Evolutionary conservation across 495 filamentous ascomycete species (phyloP).

Genomic region (Podospora bellae-mahoneyi): DNA sequence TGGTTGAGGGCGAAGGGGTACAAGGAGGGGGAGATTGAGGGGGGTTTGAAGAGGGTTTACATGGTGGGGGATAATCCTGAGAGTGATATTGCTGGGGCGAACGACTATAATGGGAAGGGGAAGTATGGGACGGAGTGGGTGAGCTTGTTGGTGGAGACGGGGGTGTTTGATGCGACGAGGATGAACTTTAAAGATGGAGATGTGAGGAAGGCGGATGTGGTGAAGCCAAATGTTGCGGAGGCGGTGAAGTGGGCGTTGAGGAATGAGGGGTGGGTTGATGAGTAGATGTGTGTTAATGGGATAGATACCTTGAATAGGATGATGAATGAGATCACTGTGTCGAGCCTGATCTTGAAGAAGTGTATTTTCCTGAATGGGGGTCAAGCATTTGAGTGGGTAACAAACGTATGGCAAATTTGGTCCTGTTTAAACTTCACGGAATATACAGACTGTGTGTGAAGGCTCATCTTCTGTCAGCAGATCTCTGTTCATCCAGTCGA

Average conservation of each 20-base stretch:
- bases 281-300: background rate
- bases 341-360: background rate
- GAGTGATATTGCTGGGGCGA: slow-evolving; percentile 88
- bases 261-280: slow-evolving; percentile 36
- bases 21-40: slow-evolving; percentile 39
- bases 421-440: too few species aligned
- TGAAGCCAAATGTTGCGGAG: slow-evolving; percentile 60
- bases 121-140: slow-evolving; percentile 65
- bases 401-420: too few species aligned
- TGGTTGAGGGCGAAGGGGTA: slow-evolving; percentile 55
- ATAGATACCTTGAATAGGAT: background rate
- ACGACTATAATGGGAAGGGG: slow-evolving; percentile 59
- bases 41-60: slow-evolving; percentile 64
- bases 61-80: slow-evolving; percentile 99
- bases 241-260: slow-evolving; percentile 44
- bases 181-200: slow-evolving; percentile 33
- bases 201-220: slow-evolving; percentile 45
- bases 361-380: too few species aligned
- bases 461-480: too few species aligned
- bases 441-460: too few species aligned
- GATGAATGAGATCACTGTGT: background rate
- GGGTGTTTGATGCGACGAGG: slow-evolving; percentile 60
- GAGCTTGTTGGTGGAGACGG: slow-evolving; percentile 78
- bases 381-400: too few species aligned
- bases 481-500: too few species aligned